Conservation (phyloP, 1,139 yeast genomes). For the Saccharomyces hybrid region DNA sequence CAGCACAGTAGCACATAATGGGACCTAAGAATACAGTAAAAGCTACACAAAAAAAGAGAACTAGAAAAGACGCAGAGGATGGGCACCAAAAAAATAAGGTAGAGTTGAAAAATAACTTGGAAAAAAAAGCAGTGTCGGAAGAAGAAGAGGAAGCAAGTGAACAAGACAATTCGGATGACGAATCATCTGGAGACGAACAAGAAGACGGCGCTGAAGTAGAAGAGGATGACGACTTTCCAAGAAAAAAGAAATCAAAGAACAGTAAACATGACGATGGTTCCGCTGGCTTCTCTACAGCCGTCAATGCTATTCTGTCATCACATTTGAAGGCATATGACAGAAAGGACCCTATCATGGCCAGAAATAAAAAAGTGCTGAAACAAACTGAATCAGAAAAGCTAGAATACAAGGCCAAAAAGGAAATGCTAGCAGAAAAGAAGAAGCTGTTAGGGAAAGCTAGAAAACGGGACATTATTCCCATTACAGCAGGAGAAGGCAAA, state of each 20-base stretch:
- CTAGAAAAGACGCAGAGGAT: neutral
- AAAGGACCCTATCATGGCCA: constrained; percentile 80
- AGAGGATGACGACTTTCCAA: constrained; percentile 40
- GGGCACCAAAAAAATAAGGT: neutral
- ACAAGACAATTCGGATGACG: constrained; percentile 5
- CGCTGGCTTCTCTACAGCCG: constrained; percentile 70
- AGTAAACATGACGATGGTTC: constrained; percentile 60
- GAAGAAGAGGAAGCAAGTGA: constrained; percentile 14
- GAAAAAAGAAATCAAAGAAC: constrained; percentile 45
- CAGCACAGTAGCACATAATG: neutral
- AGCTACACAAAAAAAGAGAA: neutral
- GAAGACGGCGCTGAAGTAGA: constrained; percentile 29
- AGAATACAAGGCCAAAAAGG: constrained; percentile 75
- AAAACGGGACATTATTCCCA: constrained; percentile 59
- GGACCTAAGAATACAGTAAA: neutral
- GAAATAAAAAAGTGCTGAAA: constrained; percentile 60
- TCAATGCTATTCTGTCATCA: constrained; percentile 77
- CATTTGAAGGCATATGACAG: constrained; percentile 83
- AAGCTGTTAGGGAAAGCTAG: constrained; percentile 60
- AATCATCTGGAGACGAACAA: constrained; percentile 11
- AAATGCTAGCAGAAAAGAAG: constrained; percentile 65
- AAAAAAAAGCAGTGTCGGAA: constrained; percentile 4
- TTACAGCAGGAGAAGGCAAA: constrained; percentile 31
- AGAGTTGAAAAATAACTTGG: neutral
- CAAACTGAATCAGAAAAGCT: constrained; percentile 74